These are phyloP conservation scores for Verbena officinalis DNA, from an alignment of 257 asterid genomes.

Conservation along the genomic window DNA sequence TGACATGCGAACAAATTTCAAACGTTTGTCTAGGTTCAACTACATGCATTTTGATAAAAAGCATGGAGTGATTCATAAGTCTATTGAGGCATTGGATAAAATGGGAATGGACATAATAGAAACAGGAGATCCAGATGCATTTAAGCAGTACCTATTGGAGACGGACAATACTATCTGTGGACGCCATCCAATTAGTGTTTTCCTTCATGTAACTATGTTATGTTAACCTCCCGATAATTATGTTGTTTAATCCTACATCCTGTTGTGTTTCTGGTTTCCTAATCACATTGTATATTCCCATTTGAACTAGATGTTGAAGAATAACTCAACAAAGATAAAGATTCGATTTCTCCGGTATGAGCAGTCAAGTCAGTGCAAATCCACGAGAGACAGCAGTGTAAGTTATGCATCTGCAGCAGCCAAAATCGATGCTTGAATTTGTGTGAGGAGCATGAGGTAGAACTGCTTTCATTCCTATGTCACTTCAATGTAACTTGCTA, in stretches of 20 bases:
- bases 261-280: not conserved
- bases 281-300: slow-evolving; percentile 21
- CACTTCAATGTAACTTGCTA: slow-evolving; percentile 21
- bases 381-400: slow-evolving; percentile 91
- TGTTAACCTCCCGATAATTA: slow-evolving; percentile 27
- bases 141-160: slow-evolving; percentile 77
- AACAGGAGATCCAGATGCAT: slow-evolving; percentile 87
- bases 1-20: slow-evolving; percentile 4
- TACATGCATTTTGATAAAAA: slow-evolving; percentile 76
- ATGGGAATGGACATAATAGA: slow-evolving; percentile 92
- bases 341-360: slow-evolving; percentile 82
- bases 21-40: slow-evolving; percentile 60
- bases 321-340: slow-evolving; percentile 69
- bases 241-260: no score
- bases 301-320: slow-evolving; percentile 69
- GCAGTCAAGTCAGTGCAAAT: slow-evolving; percentile 92
- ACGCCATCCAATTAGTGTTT: slow-evolving; percentile 93
- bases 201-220: slow-evolving; percentile 76
- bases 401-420: slow-evolving; percentile 98
- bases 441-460: not conserved
- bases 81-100: slow-evolving; percentile 87
- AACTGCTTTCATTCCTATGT: not conserved
- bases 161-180: slow-evolving; percentile 97
- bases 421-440: slow-evolving; percentile 55
- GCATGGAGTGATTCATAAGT: slow-evolving; percentile 85